Evolutionary conservation across 1,139 yeast genomes (phyloP).

Genomic region (Zhuliangozyma blackwelliae): DNA sequence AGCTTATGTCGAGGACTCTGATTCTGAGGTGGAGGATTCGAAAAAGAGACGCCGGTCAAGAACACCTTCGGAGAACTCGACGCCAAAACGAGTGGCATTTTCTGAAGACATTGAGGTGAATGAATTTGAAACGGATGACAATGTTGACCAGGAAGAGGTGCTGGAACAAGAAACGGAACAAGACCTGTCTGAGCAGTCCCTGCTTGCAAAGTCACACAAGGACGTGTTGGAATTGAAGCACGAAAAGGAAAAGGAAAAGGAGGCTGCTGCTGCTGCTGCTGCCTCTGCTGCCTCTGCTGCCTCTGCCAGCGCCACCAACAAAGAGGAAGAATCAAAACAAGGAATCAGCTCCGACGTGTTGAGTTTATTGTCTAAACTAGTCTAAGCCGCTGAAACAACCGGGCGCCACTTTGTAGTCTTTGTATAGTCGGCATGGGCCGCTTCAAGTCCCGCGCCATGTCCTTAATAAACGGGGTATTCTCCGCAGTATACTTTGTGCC

Average conservation of each 20-base stretch:
- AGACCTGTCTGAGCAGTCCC: constrained; percentile 12
- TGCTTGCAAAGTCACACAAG: constrained; percentile 23
- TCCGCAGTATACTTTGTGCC: not conserved
- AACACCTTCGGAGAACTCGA: constrained; percentile 24
- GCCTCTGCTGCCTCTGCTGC: constrained; percentile 8
- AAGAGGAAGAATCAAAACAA: constrained; percentile 21
- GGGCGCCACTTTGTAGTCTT: constrained; percentile 3
- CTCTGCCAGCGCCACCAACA: constrained; percentile 11
- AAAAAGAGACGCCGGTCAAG: constrained; percentile 19
- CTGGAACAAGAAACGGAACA: constrained; percentile 21
- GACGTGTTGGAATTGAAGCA: constrained; percentile 30
- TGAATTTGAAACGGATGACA: constrained; percentile 39
- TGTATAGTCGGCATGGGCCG: constrained; percentile 3
- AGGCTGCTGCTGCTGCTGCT: constrained; percentile 13
- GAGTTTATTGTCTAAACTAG: constrained; percentile 33
- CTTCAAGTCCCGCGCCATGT: constrained; percentile 6
- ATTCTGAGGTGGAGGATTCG: constrained; percentile 17
- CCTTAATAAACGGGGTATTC: constrained; percentile 1
- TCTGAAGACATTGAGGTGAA: constrained; percentile 44
- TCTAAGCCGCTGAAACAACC: constrained; percentile 10
- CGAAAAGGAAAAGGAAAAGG: constrained; percentile 22
- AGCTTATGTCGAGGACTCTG: constrained; percentile 25
- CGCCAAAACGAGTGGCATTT: constrained; percentile 42
- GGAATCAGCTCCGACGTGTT: constrained; percentile 19
- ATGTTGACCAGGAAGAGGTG: constrained; percentile 19